Evolutionary conservation across 2,329 filamentous ascomycete species (phyloP).

Genomic region (Podosphaera fusca): DNA sequence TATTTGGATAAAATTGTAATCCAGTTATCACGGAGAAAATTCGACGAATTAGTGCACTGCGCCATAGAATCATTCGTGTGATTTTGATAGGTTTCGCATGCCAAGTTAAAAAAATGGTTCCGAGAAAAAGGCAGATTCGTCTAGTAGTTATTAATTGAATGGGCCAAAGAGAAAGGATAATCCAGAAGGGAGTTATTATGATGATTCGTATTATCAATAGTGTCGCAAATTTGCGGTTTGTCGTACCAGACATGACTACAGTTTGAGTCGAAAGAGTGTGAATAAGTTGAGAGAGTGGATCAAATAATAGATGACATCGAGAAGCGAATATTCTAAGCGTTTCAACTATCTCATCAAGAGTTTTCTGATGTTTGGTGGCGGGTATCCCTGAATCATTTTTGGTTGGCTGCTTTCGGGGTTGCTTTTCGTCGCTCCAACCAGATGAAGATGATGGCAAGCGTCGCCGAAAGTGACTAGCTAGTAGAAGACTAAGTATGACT

Average conservation of each 20-base stretch:
- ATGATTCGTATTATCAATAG: conserved; percentile 65
- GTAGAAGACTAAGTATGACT: conserved; percentile 54
- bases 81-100: conserved; percentile 74
- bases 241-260: conserved; percentile 78
- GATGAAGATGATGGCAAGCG: conserved; percentile 82
- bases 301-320: conserved; percentile 74
- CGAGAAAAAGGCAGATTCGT: conserved; percentile 61
- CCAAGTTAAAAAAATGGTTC: conserved; percentile 74
- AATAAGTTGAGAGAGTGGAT: conserved; percentile 69
- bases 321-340: conserved; percentile 76
- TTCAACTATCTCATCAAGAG: conserved; percentile 89
- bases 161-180: conserved; percentile 58
- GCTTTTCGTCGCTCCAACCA: conserved; percentile 40
- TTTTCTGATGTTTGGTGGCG: conserved; percentile 67
- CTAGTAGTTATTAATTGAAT: conserved; percentile 69
- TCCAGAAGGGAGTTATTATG: conserved; percentile 73
- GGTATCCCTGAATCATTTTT: conserved; percentile 28
- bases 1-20: conserved; percentile 35
- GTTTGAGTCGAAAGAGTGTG: conserved; percentile 83
- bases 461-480: conserved; percentile 76
- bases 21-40: conserved; percentile 56
- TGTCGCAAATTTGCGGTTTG: conserved; percentile 66
- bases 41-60: conserved; percentile 51
- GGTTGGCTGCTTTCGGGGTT: conserved; percentile 28
- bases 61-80: conserved; percentile 71